Evolutionary conservation across 2,329 filamentous ascomycete species (phyloP), one percentile per base, ranked within the genome.

Genomic region (Didymella pomorum): DNA sequence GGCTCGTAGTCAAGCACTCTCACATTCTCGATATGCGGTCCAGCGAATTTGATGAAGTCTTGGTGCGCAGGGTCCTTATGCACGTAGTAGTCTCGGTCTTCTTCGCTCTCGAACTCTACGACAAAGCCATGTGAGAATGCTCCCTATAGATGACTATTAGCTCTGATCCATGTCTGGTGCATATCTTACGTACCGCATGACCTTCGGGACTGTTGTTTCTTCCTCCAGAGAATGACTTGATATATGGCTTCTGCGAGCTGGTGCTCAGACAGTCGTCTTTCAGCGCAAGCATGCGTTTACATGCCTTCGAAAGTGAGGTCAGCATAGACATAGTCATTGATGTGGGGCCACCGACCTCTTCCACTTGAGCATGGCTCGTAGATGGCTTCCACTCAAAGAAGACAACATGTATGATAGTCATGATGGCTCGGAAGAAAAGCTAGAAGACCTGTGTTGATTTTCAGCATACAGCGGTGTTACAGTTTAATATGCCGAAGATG

Each of bases 61-160:
- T 81, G 76, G 70, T 92, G 89, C 9, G 77, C 83, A 1, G 87
- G 87, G 65, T 93, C 90, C 28, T 86, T 77, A 50, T 84, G 75
- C 7, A 89, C 75, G 70, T 92, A 93, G 67, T 91, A 92, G 60
- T 87, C 82, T 45, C 89, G 80, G 69, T 93, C 89, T 61, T 85
- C 83, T 18, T 79, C 79, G 21, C 74, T 87, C 10, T 83, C 81
- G 58, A 93, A 92, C 65, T 90, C 85, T 21, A 84, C 82, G 2
- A 93, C 83, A 62, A 92, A 92, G 0, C 81, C 87, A 70, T 93
- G 89, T 0, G 87, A 87, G 49, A 89, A 84, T 0, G 84, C 88
- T 47, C 83, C 80, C 88, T 76, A 37, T 14, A 14, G 1, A 16
- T 28, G 18, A 9, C 16, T 1, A 33, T 55, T 11, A 51, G 52